Evolutionary conservation across 768 basidiomycete species (phyloP).

Genomic region (Suillus occidentalis): DNA sequence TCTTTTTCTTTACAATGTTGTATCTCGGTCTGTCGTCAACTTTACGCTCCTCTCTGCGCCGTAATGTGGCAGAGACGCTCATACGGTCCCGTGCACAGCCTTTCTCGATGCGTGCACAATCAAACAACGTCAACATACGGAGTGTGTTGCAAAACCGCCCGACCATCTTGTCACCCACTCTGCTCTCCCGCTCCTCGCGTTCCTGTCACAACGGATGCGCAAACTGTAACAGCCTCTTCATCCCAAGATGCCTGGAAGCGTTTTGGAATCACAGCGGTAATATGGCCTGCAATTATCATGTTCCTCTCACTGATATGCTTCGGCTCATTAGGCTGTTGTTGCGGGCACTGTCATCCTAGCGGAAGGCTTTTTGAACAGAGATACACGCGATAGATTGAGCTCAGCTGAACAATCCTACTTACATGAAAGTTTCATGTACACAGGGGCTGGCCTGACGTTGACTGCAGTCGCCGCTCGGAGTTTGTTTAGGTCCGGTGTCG

Average conservation of each 20-base stretch:
- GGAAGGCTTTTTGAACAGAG: slow-evolving; percentile 71
- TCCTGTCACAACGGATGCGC: slow-evolving; percentile 50
- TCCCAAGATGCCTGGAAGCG: slow-evolving; percentile 47
- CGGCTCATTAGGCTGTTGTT: slow-evolving; percentile 56
- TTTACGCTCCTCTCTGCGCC: slow-evolving; percentile 19
- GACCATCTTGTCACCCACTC: slow-evolving; percentile 19
- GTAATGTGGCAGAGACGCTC: slow-evolving; percentile 22
- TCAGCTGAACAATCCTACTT: slow-evolving; percentile 64
- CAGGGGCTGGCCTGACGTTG: slow-evolving; percentile 73
- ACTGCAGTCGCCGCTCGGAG: slow-evolving; percentile 81
- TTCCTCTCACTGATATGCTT: background rate
- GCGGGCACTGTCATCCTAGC: slow-evolving; percentile 67
- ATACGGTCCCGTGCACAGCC: slow-evolving; percentile 19
- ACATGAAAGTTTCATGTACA: slow-evolving; percentile 80
- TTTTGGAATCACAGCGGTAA: slow-evolving; percentile 54
- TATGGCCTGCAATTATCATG: slow-evolving; percentile 15
- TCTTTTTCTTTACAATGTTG: slow-evolving; percentile 19
- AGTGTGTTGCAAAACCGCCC: slow-evolving; percentile 32
- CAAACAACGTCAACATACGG: slow-evolving; percentile 30
- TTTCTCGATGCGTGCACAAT: slow-evolving; percentile 23
- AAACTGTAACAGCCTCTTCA: slow-evolving; percentile 35
- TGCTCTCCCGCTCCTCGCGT: slow-evolving; percentile 38
- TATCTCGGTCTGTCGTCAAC: slow-evolving; percentile 10
- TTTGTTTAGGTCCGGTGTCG: slow-evolving; percentile 67
- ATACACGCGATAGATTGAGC: slow-evolving; percentile 70